phyloP scores from a whole-genome alignment of 2,329 filamentous ascomycete species.

The Phaeosphaeria sp. region DNA sequence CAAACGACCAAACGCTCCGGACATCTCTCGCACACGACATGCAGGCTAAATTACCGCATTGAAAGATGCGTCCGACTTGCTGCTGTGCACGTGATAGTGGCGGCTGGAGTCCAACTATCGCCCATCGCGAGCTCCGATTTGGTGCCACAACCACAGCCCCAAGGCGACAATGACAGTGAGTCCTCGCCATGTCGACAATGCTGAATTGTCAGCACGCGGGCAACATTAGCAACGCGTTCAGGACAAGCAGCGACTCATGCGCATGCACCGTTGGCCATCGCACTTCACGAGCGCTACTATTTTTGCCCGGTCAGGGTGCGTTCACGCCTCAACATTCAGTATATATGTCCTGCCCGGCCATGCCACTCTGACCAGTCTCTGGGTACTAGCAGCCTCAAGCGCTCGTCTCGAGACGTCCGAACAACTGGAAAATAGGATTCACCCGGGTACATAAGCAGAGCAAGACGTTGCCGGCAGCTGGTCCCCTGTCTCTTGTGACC shows the following conservation, averaged over 20 bases:
- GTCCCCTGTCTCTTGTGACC: slow-evolving; percentile 23
- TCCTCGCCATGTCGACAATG: neutral
- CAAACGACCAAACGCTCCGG: neutral
- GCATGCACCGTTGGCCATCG: slow-evolving; percentile 19
- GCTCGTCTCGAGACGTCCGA: slow-evolving; percentile 7
- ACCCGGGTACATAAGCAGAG: slow-evolving; percentile 6
- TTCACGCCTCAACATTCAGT: slow-evolving; percentile 5
- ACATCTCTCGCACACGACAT: neutral
- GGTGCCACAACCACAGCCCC: slow-evolving; percentile 7
- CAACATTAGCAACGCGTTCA: slow-evolving; percentile 2
- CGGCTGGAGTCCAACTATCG: neutral
- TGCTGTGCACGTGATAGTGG: neutral
- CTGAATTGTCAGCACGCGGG: slow-evolving; percentile 13
- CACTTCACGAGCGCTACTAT: slow-evolving; percentile 27
- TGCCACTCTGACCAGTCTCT: slow-evolving; percentile 8
- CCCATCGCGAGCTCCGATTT: neutral
- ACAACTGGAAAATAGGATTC: neutral
- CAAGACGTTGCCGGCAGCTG: slow-evolving; percentile 27
- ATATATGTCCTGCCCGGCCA: slow-evolving; percentile 25
- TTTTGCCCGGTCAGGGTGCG: slow-evolving; percentile 23
- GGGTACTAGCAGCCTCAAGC: slow-evolving; percentile 16
- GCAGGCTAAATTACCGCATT: neutral
- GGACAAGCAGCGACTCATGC: slow-evolving; percentile 8
- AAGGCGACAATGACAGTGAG: neutral
- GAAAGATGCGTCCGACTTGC: neutral